phyloP scores from a whole-genome alignment of 2,329 filamentous ascomycete genomes.

The Diaporthe sp. region DNA sequence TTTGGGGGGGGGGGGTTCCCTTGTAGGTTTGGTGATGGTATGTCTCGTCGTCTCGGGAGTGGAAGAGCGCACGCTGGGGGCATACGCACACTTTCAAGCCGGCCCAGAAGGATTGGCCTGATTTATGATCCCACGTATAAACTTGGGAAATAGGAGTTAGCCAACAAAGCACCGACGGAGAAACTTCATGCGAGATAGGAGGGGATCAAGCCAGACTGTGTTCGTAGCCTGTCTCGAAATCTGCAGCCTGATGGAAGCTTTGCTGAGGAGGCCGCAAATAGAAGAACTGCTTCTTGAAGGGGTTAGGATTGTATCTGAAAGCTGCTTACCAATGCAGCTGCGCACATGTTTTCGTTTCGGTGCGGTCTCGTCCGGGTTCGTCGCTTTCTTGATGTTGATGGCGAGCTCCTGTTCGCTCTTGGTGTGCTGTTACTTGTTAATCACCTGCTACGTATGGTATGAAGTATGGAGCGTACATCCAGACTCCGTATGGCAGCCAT shows the following conservation, averaged over 20 bases:
- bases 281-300: too few species aligned
- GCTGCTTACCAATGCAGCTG: conserved; percentile 95
- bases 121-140: conserved; percentile 99
- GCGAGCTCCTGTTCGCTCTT: conserved; percentile 77
- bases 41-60: conserved; percentile 1
- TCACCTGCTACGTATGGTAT: too few species aligned
- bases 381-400: conserved; percentile 79
- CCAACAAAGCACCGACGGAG: too few species aligned
- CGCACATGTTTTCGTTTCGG: conserved; percentile 93
- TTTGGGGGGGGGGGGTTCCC: background rate
- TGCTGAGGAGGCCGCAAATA: too few species aligned
- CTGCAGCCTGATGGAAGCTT: too few species aligned
- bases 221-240: too few species aligned
- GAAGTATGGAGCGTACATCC: too few species aligned
- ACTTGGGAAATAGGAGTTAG: too few species aligned
- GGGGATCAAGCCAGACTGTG: too few species aligned
- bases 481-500: background rate
- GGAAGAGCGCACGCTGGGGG: conserved; percentile 16
- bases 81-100: conserved; percentile 89
- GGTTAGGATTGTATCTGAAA: too few species aligned
- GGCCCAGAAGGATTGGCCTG: conserved; percentile 93
- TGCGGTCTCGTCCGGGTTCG: conserved; percentile 75
- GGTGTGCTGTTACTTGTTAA: too few species aligned
- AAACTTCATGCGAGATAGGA: too few species aligned
- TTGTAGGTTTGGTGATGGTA: background rate